phyloP scores from a whole-genome alignment of 78 protist genomes.

The Dictyostelium firmibasis region DNA sequence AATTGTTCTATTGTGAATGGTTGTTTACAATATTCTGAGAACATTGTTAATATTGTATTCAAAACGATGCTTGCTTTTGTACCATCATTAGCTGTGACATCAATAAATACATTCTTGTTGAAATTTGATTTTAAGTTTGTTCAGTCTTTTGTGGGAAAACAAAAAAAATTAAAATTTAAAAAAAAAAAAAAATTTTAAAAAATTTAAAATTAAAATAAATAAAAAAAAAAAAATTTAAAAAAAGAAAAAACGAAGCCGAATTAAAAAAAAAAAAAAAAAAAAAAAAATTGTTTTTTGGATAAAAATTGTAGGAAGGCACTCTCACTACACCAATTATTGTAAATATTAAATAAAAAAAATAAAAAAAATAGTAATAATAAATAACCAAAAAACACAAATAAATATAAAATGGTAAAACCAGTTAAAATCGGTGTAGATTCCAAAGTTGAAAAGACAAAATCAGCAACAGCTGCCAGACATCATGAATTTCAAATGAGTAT shows the following conservation, averaged over 20 bases:
- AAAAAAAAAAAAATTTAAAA: background rate
- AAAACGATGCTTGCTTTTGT: constrained; percentile 82
- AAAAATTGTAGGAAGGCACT: background rate
- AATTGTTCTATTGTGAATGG: constrained; percentile 86
- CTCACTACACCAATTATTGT: background rate
- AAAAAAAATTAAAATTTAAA: background rate
- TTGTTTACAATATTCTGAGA: constrained; percentile 89
- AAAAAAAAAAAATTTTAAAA: no score
- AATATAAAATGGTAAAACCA: constrained; percentile 50
- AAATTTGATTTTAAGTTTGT: constrained; percentile 78
- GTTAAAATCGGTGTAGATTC: constrained; percentile 41
- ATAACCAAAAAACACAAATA: background rate
- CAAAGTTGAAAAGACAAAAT: background rate
- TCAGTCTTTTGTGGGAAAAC: background rate
- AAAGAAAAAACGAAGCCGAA: background rate
- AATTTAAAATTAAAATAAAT: background rate
- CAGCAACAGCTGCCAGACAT: constrained; percentile 44
- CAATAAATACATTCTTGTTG: constrained; percentile 98
- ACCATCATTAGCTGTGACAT: constrained; percentile 87
- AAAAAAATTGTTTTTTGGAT: background rate
- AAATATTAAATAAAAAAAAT: background rate
- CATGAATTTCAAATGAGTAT: constrained; percentile 82
- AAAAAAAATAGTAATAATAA: background rate
- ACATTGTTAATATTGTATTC: constrained; percentile 95
- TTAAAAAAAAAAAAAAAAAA: background rate